Evolutionary conservation across 2,329 filamentous ascomycete genomes (phyloP).

Genomic region (Exserohilum rostratum): DNA sequence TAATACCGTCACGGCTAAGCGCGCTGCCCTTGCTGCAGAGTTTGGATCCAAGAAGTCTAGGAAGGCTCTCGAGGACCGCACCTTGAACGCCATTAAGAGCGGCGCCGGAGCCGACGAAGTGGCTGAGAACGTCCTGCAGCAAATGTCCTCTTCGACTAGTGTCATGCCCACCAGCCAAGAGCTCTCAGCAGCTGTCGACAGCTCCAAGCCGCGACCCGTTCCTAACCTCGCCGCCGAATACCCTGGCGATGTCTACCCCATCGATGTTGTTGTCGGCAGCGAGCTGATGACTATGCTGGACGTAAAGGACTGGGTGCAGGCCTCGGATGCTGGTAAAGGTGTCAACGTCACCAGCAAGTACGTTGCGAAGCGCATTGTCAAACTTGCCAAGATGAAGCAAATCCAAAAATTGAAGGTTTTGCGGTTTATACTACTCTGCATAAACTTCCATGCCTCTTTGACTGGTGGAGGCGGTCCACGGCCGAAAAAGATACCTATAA

Average conservation of each 20-base stretch:
- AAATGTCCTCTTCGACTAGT: conserved; percentile 66
- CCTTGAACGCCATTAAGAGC: conserved; percentile 70
- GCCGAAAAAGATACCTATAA: conserved; percentile 60
- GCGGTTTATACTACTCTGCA: conserved; percentile 55
- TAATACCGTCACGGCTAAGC: conserved; percentile 61
- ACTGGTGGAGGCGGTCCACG: conserved; percentile 40
- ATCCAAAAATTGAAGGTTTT: conserved; percentile 55
- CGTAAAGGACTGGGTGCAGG: conserved; percentile 76
- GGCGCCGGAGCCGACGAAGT: conserved; percentile 36
- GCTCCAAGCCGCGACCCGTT: conserved; percentile 73
- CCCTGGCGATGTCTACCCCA: conserved; percentile 75
- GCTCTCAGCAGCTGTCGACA: conserved; percentile 68
- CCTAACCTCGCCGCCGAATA: conserved; percentile 71
- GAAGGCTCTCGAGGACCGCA: conserved; percentile 73
- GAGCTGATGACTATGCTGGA: conserved; percentile 71
- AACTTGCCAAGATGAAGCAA: conserved; percentile 61
- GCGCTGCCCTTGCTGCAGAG: conserved; percentile 73
- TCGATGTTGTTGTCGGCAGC: conserved; percentile 68
- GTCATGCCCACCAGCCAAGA: conserved; percentile 72
- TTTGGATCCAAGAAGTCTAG: conserved; percentile 88
- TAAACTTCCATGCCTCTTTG: conserved; percentile 55
- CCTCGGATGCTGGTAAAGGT: conserved; percentile 63
- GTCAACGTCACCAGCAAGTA: conserved; percentile 66
- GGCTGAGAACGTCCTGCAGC: conserved; percentile 61
- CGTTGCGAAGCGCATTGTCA: conserved; percentile 68